Base-by-base conservation (phyloP, 805 yeast species). In the Monosporozyma unispora region DNA sequence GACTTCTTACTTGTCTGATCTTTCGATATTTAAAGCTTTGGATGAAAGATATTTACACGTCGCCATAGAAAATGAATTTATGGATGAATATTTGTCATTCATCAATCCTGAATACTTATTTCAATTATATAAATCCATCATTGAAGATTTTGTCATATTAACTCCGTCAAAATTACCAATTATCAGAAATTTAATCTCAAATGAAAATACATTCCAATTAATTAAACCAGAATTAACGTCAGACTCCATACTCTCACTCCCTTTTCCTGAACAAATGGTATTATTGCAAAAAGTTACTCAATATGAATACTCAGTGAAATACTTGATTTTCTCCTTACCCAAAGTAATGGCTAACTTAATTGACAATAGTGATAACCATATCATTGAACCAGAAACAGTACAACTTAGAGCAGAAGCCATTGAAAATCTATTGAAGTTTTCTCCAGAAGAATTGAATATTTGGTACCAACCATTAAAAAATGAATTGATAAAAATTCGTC, bases 221-320 rank as follows among this genome's bases (percentile, higher is more conserved):
- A 48, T 65, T 9, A 56, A 57, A 45, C 45, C 45, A 16, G 50
- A 55, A 16, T 37, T 64, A 11, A 54, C 52, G 2, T 46, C 64
- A 7, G 54, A 50, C 11, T 14, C 49, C 3, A 55, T 65, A 11
- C 35, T 62, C 28, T 41, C 45, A 4, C 48, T 65, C 57, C 68
- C 68, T 27, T 65, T 63, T 47, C 44, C 56, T 45, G 68, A 64
- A 50, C 67, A 63, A 48, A 61, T 65, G 66, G 60, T 57, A 8
- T 37, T 65, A 16, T 44, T 63, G 7, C 58, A 62, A 48, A 55
- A 55, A 28, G 10, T 65, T 31, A 52, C 68, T 3, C 56, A 54
- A 38, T 58, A 46, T 48, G 19, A 50, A 1, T 53, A 63, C 47
- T 51, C 58, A 4, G 52, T 54, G 2, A 43, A 44, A 4, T 60